These are phyloP conservation scores for Centrapalus pauciflorus DNA, from an alignment of 129 eudicot genomes.

Conservation along the genomic window DNA sequence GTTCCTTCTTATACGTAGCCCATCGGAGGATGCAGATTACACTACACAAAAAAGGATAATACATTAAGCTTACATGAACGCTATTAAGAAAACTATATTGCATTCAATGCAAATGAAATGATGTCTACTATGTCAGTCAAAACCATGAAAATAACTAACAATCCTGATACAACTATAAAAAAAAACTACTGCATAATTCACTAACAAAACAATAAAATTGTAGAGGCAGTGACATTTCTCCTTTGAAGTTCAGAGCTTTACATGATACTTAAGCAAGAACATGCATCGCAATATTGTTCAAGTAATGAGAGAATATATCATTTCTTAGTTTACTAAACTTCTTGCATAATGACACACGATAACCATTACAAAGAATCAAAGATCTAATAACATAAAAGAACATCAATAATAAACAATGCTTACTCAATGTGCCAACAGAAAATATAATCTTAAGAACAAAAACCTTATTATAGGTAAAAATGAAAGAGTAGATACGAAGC, in stretches of 20 bases:
- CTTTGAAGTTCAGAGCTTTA: not conserved
- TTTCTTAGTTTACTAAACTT: not conserved
- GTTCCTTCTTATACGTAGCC: conserved; percentile 79
- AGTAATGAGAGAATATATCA: not conserved
- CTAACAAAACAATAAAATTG: too few species aligned
- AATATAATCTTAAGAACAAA: not conserved
- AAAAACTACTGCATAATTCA: not conserved
- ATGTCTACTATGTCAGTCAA: not conserved
- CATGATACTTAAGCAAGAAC: not conserved
- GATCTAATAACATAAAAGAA: not conserved
- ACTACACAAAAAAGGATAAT: conserved; percentile 24
- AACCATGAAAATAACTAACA: not conserved
- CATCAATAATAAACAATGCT: not conserved
- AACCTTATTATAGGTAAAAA: not conserved
- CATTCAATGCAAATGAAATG: not conserved
- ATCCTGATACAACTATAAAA: not conserved
- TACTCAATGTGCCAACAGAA: not conserved
- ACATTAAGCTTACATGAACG: not conserved
- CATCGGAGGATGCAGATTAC: conserved; percentile 81
- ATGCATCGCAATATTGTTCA: not conserved
- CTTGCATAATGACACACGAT: not conserved
- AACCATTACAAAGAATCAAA: not conserved
- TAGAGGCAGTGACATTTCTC: too few species aligned
- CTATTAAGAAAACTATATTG: not conserved
- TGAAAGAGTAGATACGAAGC: not conserved